A percentile compares a stretch with the other conserved stretches of the same genome.
Evolutionary conservation across 78 protist genomes (phyloP).

Genomic region (Protostelium mycophagum): DNA sequence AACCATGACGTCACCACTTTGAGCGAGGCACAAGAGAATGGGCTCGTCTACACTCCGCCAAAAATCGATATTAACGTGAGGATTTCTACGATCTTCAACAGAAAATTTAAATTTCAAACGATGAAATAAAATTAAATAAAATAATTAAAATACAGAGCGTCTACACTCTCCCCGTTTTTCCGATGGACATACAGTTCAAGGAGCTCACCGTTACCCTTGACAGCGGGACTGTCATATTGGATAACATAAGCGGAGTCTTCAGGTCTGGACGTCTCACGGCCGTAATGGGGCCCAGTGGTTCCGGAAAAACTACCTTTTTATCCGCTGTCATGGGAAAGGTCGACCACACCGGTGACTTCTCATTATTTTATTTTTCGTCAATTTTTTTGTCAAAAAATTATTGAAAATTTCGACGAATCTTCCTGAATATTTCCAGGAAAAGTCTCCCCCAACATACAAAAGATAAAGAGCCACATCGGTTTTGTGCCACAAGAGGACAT

Average conservation of each 20-base stretch:
- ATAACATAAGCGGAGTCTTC: not conserved
- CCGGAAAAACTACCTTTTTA: constrained; percentile 43
- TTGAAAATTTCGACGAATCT: not conserved
- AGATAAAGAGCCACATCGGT: constrained; percentile 16
- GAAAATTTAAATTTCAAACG: no score
- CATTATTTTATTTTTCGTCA: no score
- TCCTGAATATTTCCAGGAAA: constrained; percentile 38
- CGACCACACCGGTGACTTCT: constrained; percentile 5
- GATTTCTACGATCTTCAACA: no score
- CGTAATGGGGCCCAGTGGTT: constrained; percentile 59
- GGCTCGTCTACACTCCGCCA: no score
- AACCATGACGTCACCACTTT: not conserved
- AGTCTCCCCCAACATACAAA: constrained; percentile 26
- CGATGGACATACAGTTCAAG: not conserved
- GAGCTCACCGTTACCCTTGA: not conserved
- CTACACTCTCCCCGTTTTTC: not conserved
- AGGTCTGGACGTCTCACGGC: constrained; percentile 14
- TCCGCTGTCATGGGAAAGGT: constrained; percentile 40
- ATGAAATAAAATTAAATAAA: no score
- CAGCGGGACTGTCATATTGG: not conserved
- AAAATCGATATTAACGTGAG: no score
- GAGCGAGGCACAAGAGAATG: not conserved
- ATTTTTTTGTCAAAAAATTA: no score
- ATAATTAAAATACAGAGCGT: not conserved
- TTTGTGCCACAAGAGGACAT: constrained; percentile 57